Evolutionary conservation across 441 rosid species (phyloP).

Genomic region (Erodium texanum): DNA sequence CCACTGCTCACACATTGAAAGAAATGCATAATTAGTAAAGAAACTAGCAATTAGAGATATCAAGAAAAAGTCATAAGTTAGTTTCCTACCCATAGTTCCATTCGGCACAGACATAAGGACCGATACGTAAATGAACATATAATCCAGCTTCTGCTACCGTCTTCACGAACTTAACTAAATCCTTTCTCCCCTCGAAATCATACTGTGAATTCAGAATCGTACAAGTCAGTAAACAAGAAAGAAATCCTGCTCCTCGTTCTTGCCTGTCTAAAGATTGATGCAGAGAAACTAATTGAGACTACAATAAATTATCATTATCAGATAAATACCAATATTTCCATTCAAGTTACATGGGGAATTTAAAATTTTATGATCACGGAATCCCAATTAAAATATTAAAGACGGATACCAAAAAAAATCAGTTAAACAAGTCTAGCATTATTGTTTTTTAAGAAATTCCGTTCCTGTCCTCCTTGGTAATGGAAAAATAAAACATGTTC

Average conservation of each 20-base stretch:
- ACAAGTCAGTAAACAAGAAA: neutral
- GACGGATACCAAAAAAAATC: constrained; percentile 6
- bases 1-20: constrained; percentile 33
- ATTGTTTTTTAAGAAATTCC: neutral
- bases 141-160: constrained; percentile 59
- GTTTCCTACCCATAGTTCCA: constrained; percentile 60
- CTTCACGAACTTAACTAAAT: constrained; percentile 60
- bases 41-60: neutral
- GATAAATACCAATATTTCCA: neutral
- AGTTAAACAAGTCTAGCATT: constrained; percentile 9
- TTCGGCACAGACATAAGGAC: constrained; percentile 71
- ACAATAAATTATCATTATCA: neutral
- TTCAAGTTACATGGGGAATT: neutral
- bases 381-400: neutral
- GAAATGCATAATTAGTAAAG: neutral
- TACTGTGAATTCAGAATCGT: constrained; percentile 28
- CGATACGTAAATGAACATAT: constrained; percentile 60
- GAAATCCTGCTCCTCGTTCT: neutral
- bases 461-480: neutral
- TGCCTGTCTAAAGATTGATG: neutral
- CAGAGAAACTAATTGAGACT: neutral
- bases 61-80: neutral
- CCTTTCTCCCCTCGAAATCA: constrained; percentile 60
- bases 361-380: neutral
- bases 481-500: neutral